Evolutionary conservation across 2,329 filamentous ascomycete species (phyloP).

Genomic region (Lachnum nothofagi): DNA sequence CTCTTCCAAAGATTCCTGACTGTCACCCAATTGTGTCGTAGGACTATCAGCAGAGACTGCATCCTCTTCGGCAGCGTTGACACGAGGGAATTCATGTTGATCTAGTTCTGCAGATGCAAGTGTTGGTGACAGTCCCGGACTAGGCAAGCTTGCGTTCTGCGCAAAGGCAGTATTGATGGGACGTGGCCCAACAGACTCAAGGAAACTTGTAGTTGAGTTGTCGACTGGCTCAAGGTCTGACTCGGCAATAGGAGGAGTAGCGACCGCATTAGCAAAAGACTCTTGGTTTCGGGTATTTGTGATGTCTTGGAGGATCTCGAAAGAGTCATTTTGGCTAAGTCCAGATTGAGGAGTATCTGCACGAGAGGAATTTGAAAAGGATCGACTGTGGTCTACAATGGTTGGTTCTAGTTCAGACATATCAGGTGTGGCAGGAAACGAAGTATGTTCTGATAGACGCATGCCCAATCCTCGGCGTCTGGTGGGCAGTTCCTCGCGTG

Average conservation of each 20-base stretch:
- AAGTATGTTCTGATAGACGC: slow-evolving; percentile 20
- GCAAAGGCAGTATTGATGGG: slow-evolving; percentile 64
- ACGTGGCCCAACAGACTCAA: slow-evolving; percentile 43
- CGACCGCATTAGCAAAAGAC: slow-evolving; percentile 56
- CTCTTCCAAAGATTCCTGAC: slow-evolving; percentile 24
- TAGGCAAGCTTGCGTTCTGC: slow-evolving; percentile 88
- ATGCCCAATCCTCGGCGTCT: slow-evolving; percentile 23
- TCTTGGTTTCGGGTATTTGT: slow-evolving; percentile 38
- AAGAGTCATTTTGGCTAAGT: slow-evolving; percentile 37
- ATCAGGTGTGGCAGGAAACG: slow-evolving; percentile 53
- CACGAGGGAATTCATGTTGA: slow-evolving; percentile 33
- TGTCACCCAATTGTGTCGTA: slow-evolving; percentile 30
- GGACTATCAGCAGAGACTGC: slow-evolving; percentile 30
- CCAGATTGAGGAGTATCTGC: slow-evolving; percentile 43
- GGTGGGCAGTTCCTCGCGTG: slow-evolving; percentile 10
- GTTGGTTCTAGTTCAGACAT: slow-evolving; percentile 46
- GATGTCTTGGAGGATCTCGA: slow-evolving; percentile 23
- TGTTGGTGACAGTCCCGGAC: slow-evolving; percentile 88
- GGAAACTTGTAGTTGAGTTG: slow-evolving; percentile 47
- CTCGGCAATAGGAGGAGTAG: slow-evolving; percentile 72
- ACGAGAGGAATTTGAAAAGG: slow-evolving; percentile 22
- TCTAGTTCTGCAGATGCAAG: slow-evolving; percentile 61
- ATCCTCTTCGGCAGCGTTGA: slow-evolving; percentile 41
- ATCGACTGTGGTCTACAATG: slow-evolving; percentile 27
- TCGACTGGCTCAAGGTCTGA: slow-evolving; percentile 60